Evolutionary conservation across 2,329 filamentous ascomycete species (phyloP).

Genomic region (Cercospora zeina): DNA sequence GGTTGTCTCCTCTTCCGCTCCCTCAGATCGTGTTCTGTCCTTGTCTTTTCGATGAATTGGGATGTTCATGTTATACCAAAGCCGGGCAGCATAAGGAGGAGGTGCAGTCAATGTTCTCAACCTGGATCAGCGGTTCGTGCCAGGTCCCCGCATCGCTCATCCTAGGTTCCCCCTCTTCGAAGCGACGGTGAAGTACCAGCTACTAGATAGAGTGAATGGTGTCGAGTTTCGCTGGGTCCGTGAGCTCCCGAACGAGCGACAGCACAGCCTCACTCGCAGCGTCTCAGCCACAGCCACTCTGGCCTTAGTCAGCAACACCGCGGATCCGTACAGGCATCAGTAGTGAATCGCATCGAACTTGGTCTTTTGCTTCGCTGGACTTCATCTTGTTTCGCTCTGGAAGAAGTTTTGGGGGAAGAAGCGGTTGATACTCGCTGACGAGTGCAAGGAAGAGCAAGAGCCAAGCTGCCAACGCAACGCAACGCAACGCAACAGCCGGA

Average conservation of each 20-base stretch:
- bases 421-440: too few relatives aligned
- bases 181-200: background rate
- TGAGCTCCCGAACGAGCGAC: slow-evolving; percentile 2
- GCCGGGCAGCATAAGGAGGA: background rate
- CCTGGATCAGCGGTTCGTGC: background rate
- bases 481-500: background rate
- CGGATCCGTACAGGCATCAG: background rate
- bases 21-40: background rate
- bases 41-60: background rate
- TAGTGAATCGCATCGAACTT: background rate
- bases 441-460: background rate
- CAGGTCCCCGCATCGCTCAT: background rate
- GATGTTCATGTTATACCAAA: background rate
- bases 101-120: background rate
- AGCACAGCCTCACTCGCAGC: background rate
- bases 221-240: background rate
- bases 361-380: background rate
- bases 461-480: slow-evolving; percentile 8
- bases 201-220: background rate
- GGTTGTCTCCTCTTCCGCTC: background rate
- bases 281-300: too few relatives aligned
- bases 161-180: background rate
- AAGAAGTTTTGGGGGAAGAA: too few relatives aligned
- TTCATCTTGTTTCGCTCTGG: background rate
- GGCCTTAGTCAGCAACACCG: background rate